phyloP scores from a whole-genome alignment of 495 filamentous ascomycete species.

The Tricharina praecox region DNA sequence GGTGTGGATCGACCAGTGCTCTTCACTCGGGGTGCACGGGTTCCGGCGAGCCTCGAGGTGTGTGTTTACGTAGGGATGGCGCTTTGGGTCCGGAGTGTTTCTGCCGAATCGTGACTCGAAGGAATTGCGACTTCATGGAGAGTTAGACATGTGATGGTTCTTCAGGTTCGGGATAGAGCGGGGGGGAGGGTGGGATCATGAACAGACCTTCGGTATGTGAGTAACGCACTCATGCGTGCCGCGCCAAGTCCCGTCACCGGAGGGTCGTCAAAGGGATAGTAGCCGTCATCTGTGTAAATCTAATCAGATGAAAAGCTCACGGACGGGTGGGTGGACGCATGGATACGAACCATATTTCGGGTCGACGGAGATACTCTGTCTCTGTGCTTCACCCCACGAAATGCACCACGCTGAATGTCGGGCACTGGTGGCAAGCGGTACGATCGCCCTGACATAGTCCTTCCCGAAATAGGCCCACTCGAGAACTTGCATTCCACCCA shows the following conservation, averaged over 20 bases:
- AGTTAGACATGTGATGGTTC: neutral
- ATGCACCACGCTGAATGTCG: conserved; percentile 98
- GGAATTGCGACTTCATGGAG: conserved; percentile 64
- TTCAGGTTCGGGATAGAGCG: too few relatives aligned
- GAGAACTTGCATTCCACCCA: conserved; percentile 92
- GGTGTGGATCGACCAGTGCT: conserved; percentile 89
- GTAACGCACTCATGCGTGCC: conserved; percentile 85
- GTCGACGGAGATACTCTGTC: conserved; percentile 95
- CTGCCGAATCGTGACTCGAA: conserved; percentile 90
- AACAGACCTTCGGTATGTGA: conserved; percentile 56
- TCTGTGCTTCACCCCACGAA: conserved; percentile 93
- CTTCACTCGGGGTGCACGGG: conserved; percentile 51
- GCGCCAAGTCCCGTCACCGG: conserved; percentile 76
- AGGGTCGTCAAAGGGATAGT: conserved; percentile 70
- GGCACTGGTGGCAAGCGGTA: conserved; percentile 88
- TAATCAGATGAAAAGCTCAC: too few relatives aligned
- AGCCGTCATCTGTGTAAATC: conserved; percentile 82
- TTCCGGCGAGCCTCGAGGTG: conserved; percentile 28
- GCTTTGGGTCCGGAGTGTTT: conserved; percentile 73
- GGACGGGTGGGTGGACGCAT: too few relatives aligned
- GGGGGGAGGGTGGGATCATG: too few relatives aligned
- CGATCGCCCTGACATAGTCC: conserved; percentile 78
- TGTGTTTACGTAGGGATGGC: conserved; percentile 60
- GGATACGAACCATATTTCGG: conserved; percentile 72
- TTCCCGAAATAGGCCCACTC: conserved; percentile 95